Base-by-base conservation (phyloP, 1,139 yeast species). In the Scheffersomyces illinoinensis region DNA sequence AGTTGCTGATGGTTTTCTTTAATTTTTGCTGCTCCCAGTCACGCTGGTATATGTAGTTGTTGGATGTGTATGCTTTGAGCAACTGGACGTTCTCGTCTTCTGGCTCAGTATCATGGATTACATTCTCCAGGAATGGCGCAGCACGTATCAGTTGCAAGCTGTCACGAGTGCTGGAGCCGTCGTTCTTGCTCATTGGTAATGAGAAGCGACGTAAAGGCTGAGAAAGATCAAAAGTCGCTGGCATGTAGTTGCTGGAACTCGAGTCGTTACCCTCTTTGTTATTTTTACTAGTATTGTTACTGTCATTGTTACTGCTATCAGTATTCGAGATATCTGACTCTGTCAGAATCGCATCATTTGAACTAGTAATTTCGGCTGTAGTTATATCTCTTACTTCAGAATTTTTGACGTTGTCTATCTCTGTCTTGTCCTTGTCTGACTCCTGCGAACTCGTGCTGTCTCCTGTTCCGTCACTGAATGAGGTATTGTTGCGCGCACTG, bases 181-280 rank as follows among this genome's bases (percentile, higher is more conserved):
- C 21, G n/a, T 54, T 54, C 21, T 54, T 56, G 18, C 63, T 65
- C 47, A 56, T 54, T 4, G 75, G 75, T 6, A 66, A 62, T 17
- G 75, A 72, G 57, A 68, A 69, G 47, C 80, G 66, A 47, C 81
- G 63, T 4, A 76, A 68, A 21, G 81, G 77, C 57, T 74, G 74
- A 50, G 73, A 69, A n/a, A 79, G 66, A 60, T 80, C 84, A 62
- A 76, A 78, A 10, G 67, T 69, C 1, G 84, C 84, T 0, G 84
- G 84, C n/a, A 66, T 66, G 62, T 80, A 80, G 33, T 65, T 59
- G 3, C 58, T 58, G 18, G 57, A 50, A 8, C 33, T 51, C 8
- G 54, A 54, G 8, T 43, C 54, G 17, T 49, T 12, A 3, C 7
- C 17, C 43, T 33, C 43, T 33, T 53, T 26, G 39, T 49, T 56